A percentile compares a stretch with the other conserved stretches of the same genome.
Evolutionary conservation across 2,329 filamentous ascomycete species (phyloP).

Genomic region (Alternaria angustiovoidea): DNA sequence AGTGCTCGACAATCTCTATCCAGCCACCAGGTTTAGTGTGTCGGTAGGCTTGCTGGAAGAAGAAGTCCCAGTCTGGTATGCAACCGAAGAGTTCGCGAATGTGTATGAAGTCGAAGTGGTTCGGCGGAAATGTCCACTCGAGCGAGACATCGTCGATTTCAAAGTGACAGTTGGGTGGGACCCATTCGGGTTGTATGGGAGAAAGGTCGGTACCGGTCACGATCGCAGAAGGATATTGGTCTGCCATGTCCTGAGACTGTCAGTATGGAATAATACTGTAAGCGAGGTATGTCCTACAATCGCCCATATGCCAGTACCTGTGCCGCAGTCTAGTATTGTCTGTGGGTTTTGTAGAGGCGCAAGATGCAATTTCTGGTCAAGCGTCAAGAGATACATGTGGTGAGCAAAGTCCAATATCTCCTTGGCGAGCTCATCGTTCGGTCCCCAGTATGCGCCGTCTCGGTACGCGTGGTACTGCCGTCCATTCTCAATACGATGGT

Average conservation of each 20-base stretch:
- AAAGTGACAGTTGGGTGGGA: conserved; percentile 58
- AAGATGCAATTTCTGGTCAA: conserved; percentile 46
- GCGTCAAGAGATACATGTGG: conserved; percentile 49
- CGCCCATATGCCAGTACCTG: conserved; percentile 50
- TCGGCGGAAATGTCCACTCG: conserved; percentile 51
- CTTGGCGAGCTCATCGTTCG: conserved; percentile 55
- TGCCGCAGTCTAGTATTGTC: conserved; percentile 46
- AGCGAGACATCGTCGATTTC: conserved; percentile 57
- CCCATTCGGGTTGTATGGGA: conserved; percentile 59
- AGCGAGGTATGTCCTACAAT: conserved; percentile 29
- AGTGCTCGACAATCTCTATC: conserved; percentile 55
- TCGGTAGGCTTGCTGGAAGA: conserved; percentile 48
- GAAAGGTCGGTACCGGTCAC: conserved; percentile 58
- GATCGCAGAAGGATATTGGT: conserved; percentile 39
- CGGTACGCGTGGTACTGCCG: conserved; percentile 49
- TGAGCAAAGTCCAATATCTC: conserved; percentile 57
- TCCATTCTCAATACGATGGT: conserved; percentile 51
- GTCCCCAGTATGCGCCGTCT: conserved; percentile 51
- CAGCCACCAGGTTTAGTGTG: conserved; percentile 54
- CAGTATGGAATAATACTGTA: background rate
- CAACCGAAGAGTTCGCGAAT: conserved; percentile 57
- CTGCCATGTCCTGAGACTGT: conserved; percentile 32
- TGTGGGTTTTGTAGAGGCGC: conserved; percentile 44
- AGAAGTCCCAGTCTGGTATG: conserved; percentile 57
- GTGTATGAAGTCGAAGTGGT: conserved; percentile 57